These are phyloP conservation scores for Eucalyptus guilfoylei DNA, from an alignment of 345 rosid species.

Conservation along the genomic window DNA sequence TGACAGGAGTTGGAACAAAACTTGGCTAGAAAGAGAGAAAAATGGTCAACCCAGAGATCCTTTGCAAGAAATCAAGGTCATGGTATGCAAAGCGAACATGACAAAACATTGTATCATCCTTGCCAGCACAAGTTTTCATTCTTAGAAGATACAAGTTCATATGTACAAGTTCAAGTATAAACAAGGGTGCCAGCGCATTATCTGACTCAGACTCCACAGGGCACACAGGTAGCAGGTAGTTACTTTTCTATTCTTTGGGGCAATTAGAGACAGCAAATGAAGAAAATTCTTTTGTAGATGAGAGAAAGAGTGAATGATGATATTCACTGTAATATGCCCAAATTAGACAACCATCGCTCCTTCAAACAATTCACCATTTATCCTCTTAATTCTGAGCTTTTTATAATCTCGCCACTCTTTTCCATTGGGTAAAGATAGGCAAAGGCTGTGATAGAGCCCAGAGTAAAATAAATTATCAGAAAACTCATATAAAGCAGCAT, in stretches of 20 bases:
- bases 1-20: constrained; percentile 36
- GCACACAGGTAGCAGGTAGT: background rate
- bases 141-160: background rate
- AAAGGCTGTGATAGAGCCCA: background rate
- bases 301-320: background rate
- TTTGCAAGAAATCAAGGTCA: background rate
- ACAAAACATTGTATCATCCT: background rate
- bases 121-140: background rate
- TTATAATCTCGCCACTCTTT: background rate
- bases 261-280: background rate
- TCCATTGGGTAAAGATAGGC: background rate
- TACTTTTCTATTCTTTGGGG: background rate
- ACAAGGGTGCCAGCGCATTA: background rate
- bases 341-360: background rate
- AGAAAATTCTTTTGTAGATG: background rate
- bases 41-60: background rate
- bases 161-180: background rate
- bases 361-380: background rate
- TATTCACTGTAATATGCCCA: background rate
- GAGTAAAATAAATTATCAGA: background rate
- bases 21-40: constrained; percentile 27
- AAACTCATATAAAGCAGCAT: background rate
- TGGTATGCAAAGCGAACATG: background rate
- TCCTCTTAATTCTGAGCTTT: background rate
- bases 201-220: background rate